A percentile compares a stretch with the other conserved stretches of the same genome.
Evolutionary conservation across 345 rosid species (phyloP).

Genomic region (Lagerstroemia speciosa): DNA sequence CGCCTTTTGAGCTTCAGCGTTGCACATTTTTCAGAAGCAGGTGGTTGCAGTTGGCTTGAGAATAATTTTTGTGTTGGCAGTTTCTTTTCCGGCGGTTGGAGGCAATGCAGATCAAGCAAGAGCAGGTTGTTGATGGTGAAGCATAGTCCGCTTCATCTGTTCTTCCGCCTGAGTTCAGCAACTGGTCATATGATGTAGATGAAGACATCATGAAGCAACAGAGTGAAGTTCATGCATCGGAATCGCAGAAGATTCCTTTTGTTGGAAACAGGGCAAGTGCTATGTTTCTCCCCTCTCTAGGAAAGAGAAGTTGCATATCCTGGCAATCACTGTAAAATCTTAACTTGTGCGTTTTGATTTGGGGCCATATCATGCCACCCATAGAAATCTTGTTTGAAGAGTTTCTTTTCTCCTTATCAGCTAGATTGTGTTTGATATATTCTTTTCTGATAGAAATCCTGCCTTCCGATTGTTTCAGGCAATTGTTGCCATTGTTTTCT

Average conservation of each 20-base stretch:
- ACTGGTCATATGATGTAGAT: constrained; percentile 40
- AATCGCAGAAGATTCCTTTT: constrained; percentile 55
- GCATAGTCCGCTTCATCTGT: constrained; percentile 19
- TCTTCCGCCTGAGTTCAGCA: constrained; percentile 23
- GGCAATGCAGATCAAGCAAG: constrained; percentile 46
- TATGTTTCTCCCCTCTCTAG: not conserved
- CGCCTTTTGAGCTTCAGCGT: not conserved
- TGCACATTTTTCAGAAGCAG: no score
- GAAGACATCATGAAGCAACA: constrained; percentile 43
- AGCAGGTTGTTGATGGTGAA: constrained; percentile 27
- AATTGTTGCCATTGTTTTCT: not conserved
- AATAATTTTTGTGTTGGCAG: not conserved
- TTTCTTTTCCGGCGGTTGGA: not conserved
- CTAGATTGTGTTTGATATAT: not conserved
- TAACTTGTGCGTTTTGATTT: not conserved
- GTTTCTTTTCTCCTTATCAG: not conserved
- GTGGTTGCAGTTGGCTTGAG: no score
- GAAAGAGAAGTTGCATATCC: not conserved
- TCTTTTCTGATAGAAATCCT: not conserved
- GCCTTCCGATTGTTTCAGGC: not conserved
- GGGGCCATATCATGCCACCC: not conserved
- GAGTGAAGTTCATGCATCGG: constrained; percentile 37
- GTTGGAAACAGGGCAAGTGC: constrained; percentile 72
- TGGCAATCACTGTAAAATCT: not conserved
- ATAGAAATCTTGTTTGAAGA: not conserved